Conservation (phyloP, 805 yeast species). For the Pichia californica region DNA sequence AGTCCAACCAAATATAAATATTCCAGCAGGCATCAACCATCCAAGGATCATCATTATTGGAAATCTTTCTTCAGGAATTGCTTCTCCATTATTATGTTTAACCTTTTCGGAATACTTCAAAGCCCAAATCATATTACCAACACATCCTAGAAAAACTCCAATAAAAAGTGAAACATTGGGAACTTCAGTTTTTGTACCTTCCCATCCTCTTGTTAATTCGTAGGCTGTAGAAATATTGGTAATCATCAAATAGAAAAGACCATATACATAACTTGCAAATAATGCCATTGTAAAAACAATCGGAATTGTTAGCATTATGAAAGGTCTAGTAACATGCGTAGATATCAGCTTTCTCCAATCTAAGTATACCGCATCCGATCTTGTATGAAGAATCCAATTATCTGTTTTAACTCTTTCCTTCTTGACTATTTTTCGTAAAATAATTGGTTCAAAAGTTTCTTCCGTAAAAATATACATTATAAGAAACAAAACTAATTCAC, state of each 20-base stretch:
- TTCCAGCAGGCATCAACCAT: constrained; percentile 50
- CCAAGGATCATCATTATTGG: constrained; percentile 49
- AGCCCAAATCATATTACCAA: constrained; percentile 28
- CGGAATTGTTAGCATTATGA: constrained; percentile 35
- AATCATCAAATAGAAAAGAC: constrained; percentile 38
- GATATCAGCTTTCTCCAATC: constrained; percentile 20
- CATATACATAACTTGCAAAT: constrained; percentile 46
- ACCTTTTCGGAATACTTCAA: constrained; percentile 13
- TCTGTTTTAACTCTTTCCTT: constrained; percentile 21
- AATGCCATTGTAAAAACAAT: constrained; percentile 37
- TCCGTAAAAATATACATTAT: constrained; percentile 29
- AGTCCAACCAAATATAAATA: constrained; percentile 62
- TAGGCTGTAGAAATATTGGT: constrained; percentile 39
- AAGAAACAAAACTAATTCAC: constrained; percentile 30
- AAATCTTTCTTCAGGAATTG: constrained; percentile 56
- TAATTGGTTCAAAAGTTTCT: constrained; percentile 37
- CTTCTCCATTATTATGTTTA: constrained; percentile 33
- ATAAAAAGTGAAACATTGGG: constrained; percentile 32
- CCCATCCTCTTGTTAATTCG: constrained; percentile 24
- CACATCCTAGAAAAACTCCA: constrained; percentile 32
- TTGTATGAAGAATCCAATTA: constrained; percentile 29
- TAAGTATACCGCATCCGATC: constrained; percentile 20
- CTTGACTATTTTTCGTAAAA: constrained; percentile 24
- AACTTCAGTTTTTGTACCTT: constrained; percentile 29
- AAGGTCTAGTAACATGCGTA: constrained; percentile 32